Conservation (phyloP, 805 yeast species). For the Saturnispora kantuleensis region DNA sequence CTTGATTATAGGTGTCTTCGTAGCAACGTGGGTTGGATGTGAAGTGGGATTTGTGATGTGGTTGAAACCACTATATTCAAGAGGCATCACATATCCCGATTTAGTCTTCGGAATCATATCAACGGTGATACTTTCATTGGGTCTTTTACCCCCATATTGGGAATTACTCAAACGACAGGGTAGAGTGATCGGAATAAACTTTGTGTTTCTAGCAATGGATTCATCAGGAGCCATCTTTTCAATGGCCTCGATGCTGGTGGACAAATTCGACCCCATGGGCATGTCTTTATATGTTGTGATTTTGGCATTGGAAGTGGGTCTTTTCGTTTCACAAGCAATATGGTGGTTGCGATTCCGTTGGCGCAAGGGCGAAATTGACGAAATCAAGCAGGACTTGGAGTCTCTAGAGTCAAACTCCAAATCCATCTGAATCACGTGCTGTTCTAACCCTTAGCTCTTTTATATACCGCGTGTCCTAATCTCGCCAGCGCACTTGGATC, state of each 20-base stretch:
- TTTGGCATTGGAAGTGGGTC: constrained; percentile 67
- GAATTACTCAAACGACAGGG: constrained; percentile 76
- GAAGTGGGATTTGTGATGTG: constrained; percentile 69
- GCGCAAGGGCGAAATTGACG: constrained; percentile 1
- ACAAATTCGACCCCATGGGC: constrained; percentile 66
- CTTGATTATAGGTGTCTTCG: constrained; percentile 28
- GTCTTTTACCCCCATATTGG: constrained; percentile 81
- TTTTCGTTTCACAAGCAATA: constrained; percentile 56
- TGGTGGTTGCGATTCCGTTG: constrained; percentile 49
- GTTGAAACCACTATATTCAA: constrained; percentile 43
- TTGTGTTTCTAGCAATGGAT: constrained; percentile 66
- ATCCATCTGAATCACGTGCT: not conserved
- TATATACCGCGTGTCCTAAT: not conserved
- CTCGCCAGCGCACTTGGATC: too few relatives aligned
- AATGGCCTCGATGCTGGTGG: constrained; percentile 47
- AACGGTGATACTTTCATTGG: constrained; percentile 61
- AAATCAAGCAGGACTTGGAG: too few relatives aligned
- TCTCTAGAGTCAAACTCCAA: not conserved
- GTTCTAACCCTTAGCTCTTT: not conserved
- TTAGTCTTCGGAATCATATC: constrained; percentile 75
- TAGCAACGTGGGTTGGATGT: constrained; percentile 40
- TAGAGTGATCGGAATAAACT: constrained; percentile 81
- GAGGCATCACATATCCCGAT: constrained; percentile 58
- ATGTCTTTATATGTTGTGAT: constrained; percentile 67
- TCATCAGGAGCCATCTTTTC: constrained; percentile 74